Conservation (phyloP, 1,284 basidiomycete species). For the Ceratobasidium sp. region DNA sequence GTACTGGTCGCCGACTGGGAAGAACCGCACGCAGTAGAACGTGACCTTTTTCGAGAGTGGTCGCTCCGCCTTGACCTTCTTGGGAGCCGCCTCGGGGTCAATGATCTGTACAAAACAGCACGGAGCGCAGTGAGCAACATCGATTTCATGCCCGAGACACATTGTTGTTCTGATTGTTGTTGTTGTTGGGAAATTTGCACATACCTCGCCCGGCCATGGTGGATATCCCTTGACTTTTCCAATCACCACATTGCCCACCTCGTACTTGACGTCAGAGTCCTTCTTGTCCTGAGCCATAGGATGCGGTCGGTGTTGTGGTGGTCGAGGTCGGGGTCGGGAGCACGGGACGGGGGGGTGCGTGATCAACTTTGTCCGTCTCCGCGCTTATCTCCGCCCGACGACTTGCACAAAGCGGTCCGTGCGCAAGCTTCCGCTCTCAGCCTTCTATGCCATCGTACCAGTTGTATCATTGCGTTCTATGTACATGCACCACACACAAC, state of each 20-base stretch:
- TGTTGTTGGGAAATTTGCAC: conserved; percentile 54
- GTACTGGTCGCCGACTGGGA: conserved; percentile 91
- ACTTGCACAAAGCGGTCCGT: conserved; percentile 25
- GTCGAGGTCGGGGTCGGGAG: conserved; percentile 13
- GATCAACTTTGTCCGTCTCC: conserved; percentile 42
- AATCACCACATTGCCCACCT: conserved; percentile 83
- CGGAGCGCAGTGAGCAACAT: not conserved
- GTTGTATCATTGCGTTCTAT: conserved; percentile 7
- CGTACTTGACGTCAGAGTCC: conserved; percentile 58
- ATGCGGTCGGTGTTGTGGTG: not conserved
- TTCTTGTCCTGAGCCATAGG: conserved; percentile 41
- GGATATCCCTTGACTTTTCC: conserved; percentile 95
- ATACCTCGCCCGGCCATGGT: conserved; percentile 89
- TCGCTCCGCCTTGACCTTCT: conserved; percentile 71
- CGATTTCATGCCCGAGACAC: conserved; percentile 21
- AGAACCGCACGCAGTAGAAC: conserved; percentile 86
- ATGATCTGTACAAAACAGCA: conserved; percentile 66
- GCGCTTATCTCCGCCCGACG: conserved; percentile 42
- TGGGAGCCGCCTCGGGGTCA: conserved; percentile 72
- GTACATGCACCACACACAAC: conserved; percentile 13
- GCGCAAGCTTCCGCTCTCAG: conserved; percentile 2
- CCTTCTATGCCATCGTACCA: not conserved
- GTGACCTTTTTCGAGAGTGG: conserved; percentile 74
- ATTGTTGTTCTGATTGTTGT: conserved; percentile 48
- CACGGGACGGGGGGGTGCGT: conserved; percentile 9